A percentile compares a stretch with the other conserved stretches of the same genome.
Conservation (phyloP, 129 eudicot genomes). For the Smallanthus sonchifolius region DNA sequence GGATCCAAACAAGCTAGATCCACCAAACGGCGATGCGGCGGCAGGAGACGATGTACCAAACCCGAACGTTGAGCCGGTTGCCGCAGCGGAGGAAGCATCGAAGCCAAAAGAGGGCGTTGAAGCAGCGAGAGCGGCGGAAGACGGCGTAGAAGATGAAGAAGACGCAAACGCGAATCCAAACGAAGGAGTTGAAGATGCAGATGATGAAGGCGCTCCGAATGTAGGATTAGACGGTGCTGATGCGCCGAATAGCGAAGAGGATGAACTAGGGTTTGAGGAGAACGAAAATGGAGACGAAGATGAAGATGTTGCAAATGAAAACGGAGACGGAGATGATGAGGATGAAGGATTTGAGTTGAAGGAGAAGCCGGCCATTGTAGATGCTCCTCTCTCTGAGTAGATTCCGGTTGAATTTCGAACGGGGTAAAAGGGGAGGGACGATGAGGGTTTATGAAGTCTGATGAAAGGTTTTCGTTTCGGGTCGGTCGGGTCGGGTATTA, state of each 20-base stretch:
- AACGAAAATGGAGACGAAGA: constrained; percentile 32
- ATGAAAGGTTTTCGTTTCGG: background rate
- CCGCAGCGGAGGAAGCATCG: constrained; percentile 31
- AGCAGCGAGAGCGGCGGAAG: constrained; percentile 24
- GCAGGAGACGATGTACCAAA: constrained; percentile 38
- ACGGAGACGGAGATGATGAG: constrained; percentile 27
- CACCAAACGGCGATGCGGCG: constrained; percentile 7
- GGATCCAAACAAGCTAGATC: constrained; percentile 28
- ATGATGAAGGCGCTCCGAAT: constrained; percentile 27
- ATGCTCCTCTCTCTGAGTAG: background rate
- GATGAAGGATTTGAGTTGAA: constrained; percentile 27
- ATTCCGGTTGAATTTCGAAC: constrained; percentile 10
- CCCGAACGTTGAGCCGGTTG: constrained; percentile 27
- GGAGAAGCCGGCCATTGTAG: constrained; percentile 57
- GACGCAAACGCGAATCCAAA: constrained; percentile 25
- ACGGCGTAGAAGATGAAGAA: constrained; percentile 29
- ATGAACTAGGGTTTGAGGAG: constrained; percentile 22
- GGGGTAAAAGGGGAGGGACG: constrained; percentile 18
- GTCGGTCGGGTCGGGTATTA: background rate
- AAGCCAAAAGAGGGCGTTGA: constrained; percentile 22
- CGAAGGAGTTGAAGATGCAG: constrained; percentile 24
- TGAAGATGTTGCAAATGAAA: constrained; percentile 13
- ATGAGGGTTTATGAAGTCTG: constrained; percentile 22
- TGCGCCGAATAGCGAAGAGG: constrained; percentile 21
- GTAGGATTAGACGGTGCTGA: constrained; percentile 17